Percentiles rank a stretch among this genome's conserved stretches.
phyloP scores from a whole-genome alignment of 2,329 filamentous ascomycete genomes.

The Chaetomium strumarium region DNA sequence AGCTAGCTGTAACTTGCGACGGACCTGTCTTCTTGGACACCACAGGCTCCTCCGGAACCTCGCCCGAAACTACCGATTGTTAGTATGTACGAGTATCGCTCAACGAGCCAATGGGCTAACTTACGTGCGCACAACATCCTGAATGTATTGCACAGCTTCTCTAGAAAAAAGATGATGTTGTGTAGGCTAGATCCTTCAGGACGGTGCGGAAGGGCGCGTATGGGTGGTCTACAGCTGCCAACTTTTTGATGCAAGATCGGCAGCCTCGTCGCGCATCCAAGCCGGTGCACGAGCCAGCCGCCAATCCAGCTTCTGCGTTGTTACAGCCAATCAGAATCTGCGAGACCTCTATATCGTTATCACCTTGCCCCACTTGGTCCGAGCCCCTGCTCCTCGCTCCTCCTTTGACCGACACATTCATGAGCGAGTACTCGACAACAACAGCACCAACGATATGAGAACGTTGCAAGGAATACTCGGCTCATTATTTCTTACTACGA shows the following conservation, averaged over 20 bases:
- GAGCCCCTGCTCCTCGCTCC: no score
- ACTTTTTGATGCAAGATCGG: slow-evolving; percentile 19
- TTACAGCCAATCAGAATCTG: no score
- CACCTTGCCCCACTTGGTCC: no score
- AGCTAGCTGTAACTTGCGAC: slow-evolving; percentile 29
- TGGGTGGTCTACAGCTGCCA: no score
- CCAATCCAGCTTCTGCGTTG: no score
- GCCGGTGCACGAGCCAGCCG: neutral
- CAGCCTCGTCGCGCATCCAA: neutral
- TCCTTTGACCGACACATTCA: no score
- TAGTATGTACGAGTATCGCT: slow-evolving; percentile 3
- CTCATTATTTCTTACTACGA: no score
- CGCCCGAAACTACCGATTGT: slow-evolving; percentile 71
- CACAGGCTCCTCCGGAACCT: slow-evolving; percentile 90
- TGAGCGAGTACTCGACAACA: no score
- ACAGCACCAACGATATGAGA: no score
- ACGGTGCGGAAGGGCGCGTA: no score
- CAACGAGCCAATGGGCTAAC: neutral
- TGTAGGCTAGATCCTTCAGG: slow-evolving; percentile 5
- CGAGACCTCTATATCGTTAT: no score
- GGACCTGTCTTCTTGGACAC: slow-evolving; percentile 89
- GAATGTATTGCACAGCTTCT: slow-evolving; percentile 4
- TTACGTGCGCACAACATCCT: slow-evolving; percentile 31
- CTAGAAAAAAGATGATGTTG: slow-evolving; percentile 1
- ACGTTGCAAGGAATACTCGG: no score